These are phyloP conservation scores for Dysphania ambrosioides DNA, from an alignment of 148 eudicot genomes.

Conservation along the genomic window DNA sequence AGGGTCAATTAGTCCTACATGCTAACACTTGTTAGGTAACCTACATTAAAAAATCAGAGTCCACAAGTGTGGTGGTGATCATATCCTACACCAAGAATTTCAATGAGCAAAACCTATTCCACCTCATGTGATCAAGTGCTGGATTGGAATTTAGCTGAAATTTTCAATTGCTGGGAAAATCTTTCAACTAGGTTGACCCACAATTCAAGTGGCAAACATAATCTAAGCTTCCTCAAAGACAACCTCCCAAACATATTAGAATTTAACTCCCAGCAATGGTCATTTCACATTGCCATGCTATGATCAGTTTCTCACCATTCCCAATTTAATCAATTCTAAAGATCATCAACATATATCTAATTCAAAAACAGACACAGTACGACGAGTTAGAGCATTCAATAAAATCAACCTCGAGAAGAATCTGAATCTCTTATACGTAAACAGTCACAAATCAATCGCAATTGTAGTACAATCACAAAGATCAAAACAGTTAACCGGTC, in stretches of 20 bases:
- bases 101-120: neutral
- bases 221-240: neutral
- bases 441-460: too few species aligned
- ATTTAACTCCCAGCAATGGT: neutral
- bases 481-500: neutral
- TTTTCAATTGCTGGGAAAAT: neutral
- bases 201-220: neutral
- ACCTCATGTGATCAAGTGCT: neutral
- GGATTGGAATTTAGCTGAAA: neutral
- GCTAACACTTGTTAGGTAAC: conserved; percentile 7
- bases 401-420: too few species aligned
- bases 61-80: conserved; percentile 10
- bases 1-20: neutral
- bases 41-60: conserved; percentile 10
- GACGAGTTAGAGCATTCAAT: neutral
- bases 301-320: neutral
- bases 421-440: too few species aligned
- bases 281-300: neutral
- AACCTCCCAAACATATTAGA: neutral
- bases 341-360: neutral
- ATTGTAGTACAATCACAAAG: too few species aligned
- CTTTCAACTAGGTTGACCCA: neutral
- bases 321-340: too few species aligned
- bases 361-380: neutral
- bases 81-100: neutral